These are phyloP conservation scores for Trichoderma endophyticum DNA, from an alignment of 2,329 filamentous ascomycete species.

Conservation along the genomic window DNA sequence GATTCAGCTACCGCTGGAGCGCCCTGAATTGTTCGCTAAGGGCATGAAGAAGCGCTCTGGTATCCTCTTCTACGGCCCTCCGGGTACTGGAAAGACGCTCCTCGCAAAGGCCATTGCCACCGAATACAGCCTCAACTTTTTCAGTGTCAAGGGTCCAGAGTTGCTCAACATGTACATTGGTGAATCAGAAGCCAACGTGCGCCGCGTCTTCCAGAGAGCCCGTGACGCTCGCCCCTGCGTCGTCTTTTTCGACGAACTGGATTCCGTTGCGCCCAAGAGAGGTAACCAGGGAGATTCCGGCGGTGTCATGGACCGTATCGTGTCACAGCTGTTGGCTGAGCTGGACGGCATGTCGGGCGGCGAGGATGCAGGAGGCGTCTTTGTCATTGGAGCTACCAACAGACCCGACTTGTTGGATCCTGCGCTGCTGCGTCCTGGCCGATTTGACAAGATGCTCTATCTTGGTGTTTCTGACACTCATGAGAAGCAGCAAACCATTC, in stretches of 20 bases:
- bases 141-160: constrained; percentile 88
- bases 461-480: constrained; percentile 95
- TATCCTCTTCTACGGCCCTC: constrained; percentile 88
- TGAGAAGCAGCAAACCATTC: constrained; percentile 89
- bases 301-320: constrained; percentile 97
- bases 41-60: constrained; percentile 97
- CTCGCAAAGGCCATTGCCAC: constrained; percentile 90
- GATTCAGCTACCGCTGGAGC: constrained; percentile 86
- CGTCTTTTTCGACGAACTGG: constrained; percentile 90
- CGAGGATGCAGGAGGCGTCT: constrained; percentile 81
- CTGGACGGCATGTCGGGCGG: constrained; percentile 97
- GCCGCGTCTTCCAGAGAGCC: constrained; percentile 82
- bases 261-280: constrained; percentile 91
- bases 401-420: constrained; percentile 89
- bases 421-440: constrained; percentile 80
- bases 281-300: constrained; percentile 97
- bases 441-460: constrained; percentile 99
- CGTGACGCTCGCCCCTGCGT: constrained; percentile 83
- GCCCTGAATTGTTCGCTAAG: constrained; percentile 91
- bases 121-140: constrained; percentile 92
- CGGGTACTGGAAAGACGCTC: constrained; percentile 89
- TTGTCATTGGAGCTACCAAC: constrained; percentile 96
- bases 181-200: constrained; percentile 88
- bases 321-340: constrained; percentile 90
- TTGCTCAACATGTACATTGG: constrained; percentile 96